Evolutionary conservation across 768 basidiomycete genomes (phyloP).

Genomic region (Pseudohyphozyma bogoriensis): DNA sequence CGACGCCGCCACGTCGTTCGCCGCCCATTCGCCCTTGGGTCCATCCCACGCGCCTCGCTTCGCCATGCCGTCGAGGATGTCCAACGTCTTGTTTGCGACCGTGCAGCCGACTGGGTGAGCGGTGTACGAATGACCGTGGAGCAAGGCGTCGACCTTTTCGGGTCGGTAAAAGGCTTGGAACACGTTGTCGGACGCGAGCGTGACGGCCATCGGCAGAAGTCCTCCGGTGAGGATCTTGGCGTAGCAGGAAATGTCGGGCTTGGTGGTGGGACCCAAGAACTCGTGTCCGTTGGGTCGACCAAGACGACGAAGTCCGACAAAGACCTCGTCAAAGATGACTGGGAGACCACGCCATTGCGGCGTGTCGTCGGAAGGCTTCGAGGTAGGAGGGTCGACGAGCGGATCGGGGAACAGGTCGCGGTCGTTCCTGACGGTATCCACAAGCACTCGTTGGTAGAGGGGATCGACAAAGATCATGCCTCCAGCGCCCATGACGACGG

Average conservation of each 20-base stretch:
- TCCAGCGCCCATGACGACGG: slow-evolving; percentile 85
- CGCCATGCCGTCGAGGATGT: slow-evolving; percentile 50
- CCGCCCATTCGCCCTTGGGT: slow-evolving; percentile 54
- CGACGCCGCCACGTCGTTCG: neutral
- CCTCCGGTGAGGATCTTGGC: slow-evolving; percentile 94
- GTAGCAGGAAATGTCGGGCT: slow-evolving; percentile 81
- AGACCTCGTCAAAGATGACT: slow-evolving; percentile 93
- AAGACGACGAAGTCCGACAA: slow-evolving; percentile 80
- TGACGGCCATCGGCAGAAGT: slow-evolving; percentile 72
- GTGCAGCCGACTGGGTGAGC: slow-evolving; percentile 89
- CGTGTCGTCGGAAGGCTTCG: slow-evolving; percentile 5
- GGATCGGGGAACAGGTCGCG: slow-evolving; percentile 37
- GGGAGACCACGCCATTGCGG: slow-evolving; percentile 60
- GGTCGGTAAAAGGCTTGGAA: slow-evolving; percentile 68
- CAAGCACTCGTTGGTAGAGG: slow-evolving; percentile 77
- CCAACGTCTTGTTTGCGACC: slow-evolving; percentile 71
- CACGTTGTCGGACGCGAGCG: slow-evolving; percentile 67
- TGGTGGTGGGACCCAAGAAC: slow-evolving; percentile 50
- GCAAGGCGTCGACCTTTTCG: slow-evolving; percentile 68
- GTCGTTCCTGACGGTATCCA: slow-evolving; percentile 62
- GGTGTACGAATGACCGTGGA: slow-evolving; percentile 94
- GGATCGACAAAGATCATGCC: slow-evolving; percentile 98
- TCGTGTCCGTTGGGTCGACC: slow-evolving; percentile 54
- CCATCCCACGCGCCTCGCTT: slow-evolving; percentile 46
- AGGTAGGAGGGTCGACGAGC: neutral